phyloP scores from a whole-genome alignment of 306 rosid genomes.

The Mimosa bimucronata region DNA sequence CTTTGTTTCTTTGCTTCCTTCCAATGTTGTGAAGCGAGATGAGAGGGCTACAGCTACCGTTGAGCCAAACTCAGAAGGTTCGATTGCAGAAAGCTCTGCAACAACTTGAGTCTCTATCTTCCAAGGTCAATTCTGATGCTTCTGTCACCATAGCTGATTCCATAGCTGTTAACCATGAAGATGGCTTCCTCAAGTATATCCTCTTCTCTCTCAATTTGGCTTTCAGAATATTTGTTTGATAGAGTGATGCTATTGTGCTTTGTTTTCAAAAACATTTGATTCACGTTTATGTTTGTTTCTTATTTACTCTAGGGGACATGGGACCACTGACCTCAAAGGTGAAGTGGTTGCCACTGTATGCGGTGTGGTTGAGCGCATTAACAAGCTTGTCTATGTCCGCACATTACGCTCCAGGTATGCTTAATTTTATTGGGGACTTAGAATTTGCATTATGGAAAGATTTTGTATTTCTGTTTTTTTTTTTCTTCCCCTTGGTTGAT shows the following conservation, averaged over 20 bases:
- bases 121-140: conserved; percentile 72
- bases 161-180: conserved; percentile 80
- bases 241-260: neutral
- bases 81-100: conserved; percentile 77
- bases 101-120: conserved; percentile 61
- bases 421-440: neutral
- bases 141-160: conserved; percentile 84
- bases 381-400: conserved; percentile 91
- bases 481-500: conserved; percentile 10
- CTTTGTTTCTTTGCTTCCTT: neutral
- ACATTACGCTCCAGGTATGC: conserved; percentile 69
- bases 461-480: neutral
- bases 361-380: conserved; percentile 85
- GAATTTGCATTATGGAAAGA: neutral
- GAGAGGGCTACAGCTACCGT: conserved; percentile 55
- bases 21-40: neutral
- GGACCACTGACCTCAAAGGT: conserved; percentile 74
- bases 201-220: neutral
- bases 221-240: neutral
- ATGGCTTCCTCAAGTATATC: conserved; percentile 56
- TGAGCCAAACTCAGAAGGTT: conserved; percentile 89
- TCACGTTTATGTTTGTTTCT: neutral
- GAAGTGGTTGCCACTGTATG: conserved; percentile 83
- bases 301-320: conserved; percentile 67
- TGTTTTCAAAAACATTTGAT: neutral